Percentiles rank a stretch among this genome's conserved stretches.
Evolutionary conservation across 805 yeast genomes (phyloP).

Genomic region (Starmerella asiatica): DNA sequence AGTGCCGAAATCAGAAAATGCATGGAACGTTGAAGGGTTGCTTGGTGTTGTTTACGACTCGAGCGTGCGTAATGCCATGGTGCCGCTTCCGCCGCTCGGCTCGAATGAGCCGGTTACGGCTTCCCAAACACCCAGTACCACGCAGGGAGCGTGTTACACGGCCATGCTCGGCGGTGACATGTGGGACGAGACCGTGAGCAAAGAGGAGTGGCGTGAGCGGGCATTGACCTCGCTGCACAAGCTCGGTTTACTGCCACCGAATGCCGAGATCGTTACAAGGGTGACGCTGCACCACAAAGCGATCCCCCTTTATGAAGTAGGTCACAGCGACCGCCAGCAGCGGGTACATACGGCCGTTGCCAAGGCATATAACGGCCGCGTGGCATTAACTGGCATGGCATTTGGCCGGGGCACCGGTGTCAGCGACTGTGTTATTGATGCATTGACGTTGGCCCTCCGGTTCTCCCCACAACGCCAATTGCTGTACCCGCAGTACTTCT

Average conservation of each 20-base stretch:
- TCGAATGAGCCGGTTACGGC: no score
- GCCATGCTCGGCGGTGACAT: conserved; percentile 83
- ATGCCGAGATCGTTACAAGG: conserved; percentile 23
- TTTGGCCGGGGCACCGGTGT: conserved; percentile 76
- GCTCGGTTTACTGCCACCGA: conserved; percentile 28
- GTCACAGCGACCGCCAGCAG: conserved; percentile 39
- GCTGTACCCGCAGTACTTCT: conserved; percentile 24
- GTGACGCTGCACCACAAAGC: conserved; percentile 38
- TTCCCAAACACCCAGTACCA: conserved; percentile 6
- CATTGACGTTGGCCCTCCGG: conserved; percentile 43
- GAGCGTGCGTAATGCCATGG: conserved; percentile 48
- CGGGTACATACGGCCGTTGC: conserved; percentile 28
- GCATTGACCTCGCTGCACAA: conserved; percentile 31
- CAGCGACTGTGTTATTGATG: conserved; percentile 66
- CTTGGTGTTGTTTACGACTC: conserved; percentile 89
- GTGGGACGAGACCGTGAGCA: conserved; percentile 27
- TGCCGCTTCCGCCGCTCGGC: conserved; percentile 23
- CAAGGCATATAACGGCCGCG: conserved; percentile 29
- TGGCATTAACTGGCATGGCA: conserved; percentile 65
- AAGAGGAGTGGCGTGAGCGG: conserved; percentile 21
- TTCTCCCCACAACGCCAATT: conserved; percentile 24
- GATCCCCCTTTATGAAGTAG: conserved; percentile 69
- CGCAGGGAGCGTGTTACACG: conserved; percentile 54
- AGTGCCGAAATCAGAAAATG: conserved; percentile 46
- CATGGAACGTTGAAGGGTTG: conserved; percentile 39